Evolutionary conservation across 768 basidiomycete genomes (phyloP), one percentile per base, ranked within the genome.

Genomic region (Podaxis pistillaris): DNA sequence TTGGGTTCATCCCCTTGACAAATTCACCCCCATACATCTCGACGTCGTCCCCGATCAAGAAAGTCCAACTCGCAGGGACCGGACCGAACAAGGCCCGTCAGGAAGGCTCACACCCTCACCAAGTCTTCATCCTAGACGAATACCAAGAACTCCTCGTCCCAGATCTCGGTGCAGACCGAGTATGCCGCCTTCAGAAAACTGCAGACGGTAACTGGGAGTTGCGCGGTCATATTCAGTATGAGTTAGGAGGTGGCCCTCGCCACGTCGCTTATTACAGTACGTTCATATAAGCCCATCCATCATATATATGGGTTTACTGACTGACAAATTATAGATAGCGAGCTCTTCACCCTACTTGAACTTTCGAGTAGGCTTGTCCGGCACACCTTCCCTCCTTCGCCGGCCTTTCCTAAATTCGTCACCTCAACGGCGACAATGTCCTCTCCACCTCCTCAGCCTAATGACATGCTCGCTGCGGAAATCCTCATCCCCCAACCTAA

Each of bases 81-180:
- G 91, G 93, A 0, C 90, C 90, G 1, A 80, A 91, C 69, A 68
- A 70, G 5, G 81, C 82, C 19, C 82, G 93, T 37, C 94, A 95
- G 70, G 83, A 86, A 60, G 73, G 76, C 4, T 81, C 91, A 3
- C 94, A 95, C 69, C 89, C 91, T 0, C 93, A 94, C 74, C 89
- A 94, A 68, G 84, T 87, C 37, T 68, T 81, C 61, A 68, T 86
- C 13, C 80, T 83, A 44, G 72, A 79, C 33, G 72, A 76, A 17
- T 76, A 79, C 53, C 68, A 77, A 28, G 89, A 91, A 65, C 73
- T 94, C 12, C 79, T 93, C 49, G 79, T 92, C 1, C 86, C 90
- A 1, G 91, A 94, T 71, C 77, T 95, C 5, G 93, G 93, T 3
- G 79, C 83, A 2, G 93, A 94, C 70, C 79, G 79, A 57, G 81